phyloP scores from a whole-genome alignment of 2,329 filamentous ascomycete genomes.

The Aspergillus pseudoglaucus region DNA sequence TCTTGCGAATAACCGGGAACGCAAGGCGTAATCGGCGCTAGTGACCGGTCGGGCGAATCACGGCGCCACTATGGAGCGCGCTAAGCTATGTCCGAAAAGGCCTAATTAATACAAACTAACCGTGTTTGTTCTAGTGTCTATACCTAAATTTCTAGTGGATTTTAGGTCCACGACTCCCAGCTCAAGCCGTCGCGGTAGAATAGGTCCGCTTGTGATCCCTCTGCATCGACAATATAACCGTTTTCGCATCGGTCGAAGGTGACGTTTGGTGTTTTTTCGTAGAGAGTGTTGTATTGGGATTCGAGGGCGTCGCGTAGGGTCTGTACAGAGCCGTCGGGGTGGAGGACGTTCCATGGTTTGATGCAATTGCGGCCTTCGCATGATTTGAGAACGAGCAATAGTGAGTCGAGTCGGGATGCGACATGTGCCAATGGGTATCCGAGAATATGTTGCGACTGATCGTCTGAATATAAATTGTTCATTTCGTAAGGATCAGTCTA shows the following conservation, averaged over 20 bases:
- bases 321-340: constrained; percentile 18
- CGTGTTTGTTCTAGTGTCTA: background rate
- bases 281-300: constrained; percentile 22
- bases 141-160: background rate
- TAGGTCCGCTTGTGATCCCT: constrained; percentile 22
- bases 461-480: constrained; percentile 23
- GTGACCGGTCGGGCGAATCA: background rate
- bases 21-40: background rate
- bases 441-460: background rate
- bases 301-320: constrained; percentile 24
- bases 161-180: constrained; percentile 18
- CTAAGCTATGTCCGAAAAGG: background rate
- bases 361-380: constrained; percentile 29
- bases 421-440: constrained; percentile 7
- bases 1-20: background rate
- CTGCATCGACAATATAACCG: constrained; percentile 29
- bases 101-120: too few species aligned
- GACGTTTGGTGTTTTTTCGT: constrained; percentile 20
- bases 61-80: too few species aligned
- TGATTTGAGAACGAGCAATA: constrained; percentile 34
- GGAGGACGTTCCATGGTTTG: constrained; percentile 29
- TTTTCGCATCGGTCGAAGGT: constrained; percentile 26
- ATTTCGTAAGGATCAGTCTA: constrained; percentile 33
- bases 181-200: constrained; percentile 13
- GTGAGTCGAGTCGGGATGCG: constrained; percentile 25